Evolutionary conservation across 2,329 filamentous ascomycete species (phyloP).

Genomic region (Zymoseptoria ardabiliae): DNA sequence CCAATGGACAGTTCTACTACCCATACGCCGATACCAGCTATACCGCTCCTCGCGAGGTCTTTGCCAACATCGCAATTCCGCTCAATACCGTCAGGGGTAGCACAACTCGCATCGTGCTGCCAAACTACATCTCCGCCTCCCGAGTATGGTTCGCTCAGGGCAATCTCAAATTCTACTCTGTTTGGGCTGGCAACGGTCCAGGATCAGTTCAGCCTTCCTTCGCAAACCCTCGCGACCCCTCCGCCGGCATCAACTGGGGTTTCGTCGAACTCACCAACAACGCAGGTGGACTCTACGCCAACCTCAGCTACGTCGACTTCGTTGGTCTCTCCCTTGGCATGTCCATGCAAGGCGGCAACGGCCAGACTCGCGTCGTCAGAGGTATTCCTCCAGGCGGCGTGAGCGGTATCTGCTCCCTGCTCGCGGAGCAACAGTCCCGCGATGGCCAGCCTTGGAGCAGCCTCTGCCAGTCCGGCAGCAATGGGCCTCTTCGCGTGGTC

Average conservation of each 20-base stretch:
- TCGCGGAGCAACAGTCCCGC: constrained; percentile 46
- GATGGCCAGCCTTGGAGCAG: constrained; percentile 58
- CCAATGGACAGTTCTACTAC: constrained; percentile 38
- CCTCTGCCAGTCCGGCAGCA: constrained; percentile 44
- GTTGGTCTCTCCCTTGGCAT: constrained; percentile 45
- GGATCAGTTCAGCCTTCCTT: constrained; percentile 44
- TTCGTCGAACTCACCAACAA: constrained; percentile 43
- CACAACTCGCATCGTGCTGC: constrained; percentile 41
- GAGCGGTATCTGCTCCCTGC: constrained; percentile 45
- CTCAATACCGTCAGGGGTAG: constrained; percentile 29
- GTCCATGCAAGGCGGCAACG: constrained; percentile 44
- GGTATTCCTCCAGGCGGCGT: constrained; percentile 55
- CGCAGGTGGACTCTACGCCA: constrained; percentile 36
- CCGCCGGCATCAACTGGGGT: constrained; percentile 35
- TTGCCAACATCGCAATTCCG: constrained; percentile 36
- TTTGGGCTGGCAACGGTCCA: constrained; percentile 27
- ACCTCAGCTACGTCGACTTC: constrained; percentile 29
- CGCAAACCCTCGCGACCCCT: constrained; percentile 32
- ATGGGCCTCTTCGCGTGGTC: constrained; percentile 34
- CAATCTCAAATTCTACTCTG: constrained; percentile 38
- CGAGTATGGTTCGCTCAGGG: constrained; percentile 43
- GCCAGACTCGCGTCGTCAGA: constrained; percentile 43
- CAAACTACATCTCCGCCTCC: constrained; percentile 36
- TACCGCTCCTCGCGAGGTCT: constrained; percentile 32
- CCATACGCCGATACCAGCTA: constrained; percentile 32